phyloP scores from a whole-genome alignment of 2,329 filamentous ascomycete species.

The Penicillium psychrosexuale region DNA sequence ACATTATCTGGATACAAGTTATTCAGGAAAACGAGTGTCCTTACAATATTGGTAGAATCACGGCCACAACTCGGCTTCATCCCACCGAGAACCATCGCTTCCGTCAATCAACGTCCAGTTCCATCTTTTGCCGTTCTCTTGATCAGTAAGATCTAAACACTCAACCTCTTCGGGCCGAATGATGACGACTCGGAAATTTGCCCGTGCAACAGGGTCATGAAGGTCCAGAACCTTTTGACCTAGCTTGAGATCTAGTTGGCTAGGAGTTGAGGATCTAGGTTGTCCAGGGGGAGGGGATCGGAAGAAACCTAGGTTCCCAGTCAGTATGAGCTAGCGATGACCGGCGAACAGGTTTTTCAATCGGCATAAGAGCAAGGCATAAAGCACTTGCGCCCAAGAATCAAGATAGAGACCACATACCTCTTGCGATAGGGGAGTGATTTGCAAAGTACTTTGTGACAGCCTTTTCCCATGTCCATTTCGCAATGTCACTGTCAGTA shows the following conservation, averaged over 20 bases:
- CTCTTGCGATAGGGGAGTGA: conserved; percentile 73
- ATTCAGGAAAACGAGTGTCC: too few species aligned
- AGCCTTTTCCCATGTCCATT: conserved; percentile 77
- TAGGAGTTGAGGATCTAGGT: conserved; percentile 53
- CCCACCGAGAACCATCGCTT: conserved; percentile 56
- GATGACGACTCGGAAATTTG: conserved; percentile 81
- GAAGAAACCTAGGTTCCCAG: conserved; percentile 56
- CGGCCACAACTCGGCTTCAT: conserved; percentile 66
- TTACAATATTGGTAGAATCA: conserved; percentile 25
- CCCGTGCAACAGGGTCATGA: conserved; percentile 65
- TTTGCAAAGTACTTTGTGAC: conserved; percentile 89
- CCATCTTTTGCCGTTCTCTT: conserved; percentile 61
- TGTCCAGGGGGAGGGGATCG: conserved; percentile 68
- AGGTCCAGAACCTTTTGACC: conserved; percentile 68
- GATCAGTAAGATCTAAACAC: conserved; percentile 66
- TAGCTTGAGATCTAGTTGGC: conserved; percentile 45
- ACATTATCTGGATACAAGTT: neutral
- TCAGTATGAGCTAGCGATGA: neutral
- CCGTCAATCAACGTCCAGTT: conserved; percentile 59
- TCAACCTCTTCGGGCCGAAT: conserved; percentile 80
- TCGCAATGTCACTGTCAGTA: conserved; percentile 25
- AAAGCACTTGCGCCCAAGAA: neutral
- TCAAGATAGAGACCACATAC: conserved; percentile 37
- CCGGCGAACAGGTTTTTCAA: neutral
- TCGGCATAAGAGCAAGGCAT: neutral